Base-by-base conservation (phyloP, 1,284 basidiomycete species). In the Kalmanozyma brasiliensis region DNA sequence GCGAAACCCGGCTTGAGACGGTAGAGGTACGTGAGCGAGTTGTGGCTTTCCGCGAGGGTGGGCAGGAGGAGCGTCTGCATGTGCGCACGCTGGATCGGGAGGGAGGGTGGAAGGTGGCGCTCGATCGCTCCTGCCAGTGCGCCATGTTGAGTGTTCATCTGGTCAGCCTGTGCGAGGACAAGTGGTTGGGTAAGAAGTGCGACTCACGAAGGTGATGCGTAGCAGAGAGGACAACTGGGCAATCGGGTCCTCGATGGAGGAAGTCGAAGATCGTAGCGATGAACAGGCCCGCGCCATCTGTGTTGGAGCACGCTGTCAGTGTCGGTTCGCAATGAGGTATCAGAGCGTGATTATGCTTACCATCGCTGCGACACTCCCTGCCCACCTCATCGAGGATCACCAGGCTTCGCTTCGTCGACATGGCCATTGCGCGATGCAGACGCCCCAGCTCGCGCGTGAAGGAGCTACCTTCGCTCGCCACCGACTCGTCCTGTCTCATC, bases 371-470 rank as follows among this genome's bases (percentile, higher is more conserved):
- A 44, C 63, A 66, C 24, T 66, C 68, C 36, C 61, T 19, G 14
- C 68, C 68, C 2, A 72, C 68, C 46, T 72, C 68, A 23, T 72
- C 68, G 16, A 72, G 59, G 14, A 72, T 49, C 29, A 72, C 63
- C n/a, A 72, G 52, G 30, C 63, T 65, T 36, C 42, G 23, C 19
- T 34, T 42, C 1, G 68, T 72, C 3, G 68, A 67, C 41, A 52
- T 51, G 16, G 59, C 46, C 26, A 72, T 49, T 16, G 59, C 58
- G 30, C 63, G 59, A 33, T 58, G 56, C 19, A 72, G 52, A 14
- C 64, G 58, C 4, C 58, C 59, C 8, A 72, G 59, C 48, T 72
- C 68, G 20, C 55, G 59, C 0, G 64, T 62, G 32, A 72, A 72
- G 0, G 68, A 72, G 45, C 68, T 72, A 17, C 59, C 63, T 36